Evolutionary conservation across 2,329 filamentous ascomycete species (phyloP).

Genomic region (Xylaria polymorpha): DNA sequence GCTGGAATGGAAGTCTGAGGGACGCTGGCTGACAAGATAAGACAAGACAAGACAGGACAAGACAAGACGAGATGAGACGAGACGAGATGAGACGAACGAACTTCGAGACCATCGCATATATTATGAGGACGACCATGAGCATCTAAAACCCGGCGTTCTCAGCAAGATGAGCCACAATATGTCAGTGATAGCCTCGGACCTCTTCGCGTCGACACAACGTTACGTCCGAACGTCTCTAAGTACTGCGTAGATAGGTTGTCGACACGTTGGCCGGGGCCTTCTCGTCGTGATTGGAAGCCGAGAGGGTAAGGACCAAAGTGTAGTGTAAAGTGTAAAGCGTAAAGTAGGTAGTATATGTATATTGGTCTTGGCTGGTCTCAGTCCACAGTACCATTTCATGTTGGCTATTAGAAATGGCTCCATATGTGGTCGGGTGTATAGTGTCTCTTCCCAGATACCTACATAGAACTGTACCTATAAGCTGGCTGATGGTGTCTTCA

Average conservation of each 20-base stretch:
- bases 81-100: not conserved
- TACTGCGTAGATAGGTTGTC: no score
- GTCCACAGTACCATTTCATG: not conserved
- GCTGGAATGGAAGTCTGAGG: not conserved
- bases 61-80: no score
- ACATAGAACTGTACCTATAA: no score
- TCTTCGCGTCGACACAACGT: not conserved
- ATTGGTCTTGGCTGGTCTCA: not conserved
- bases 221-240: not conserved
- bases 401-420: not conserved
- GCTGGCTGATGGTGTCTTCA: constrained; percentile 10
- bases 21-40: not conserved
- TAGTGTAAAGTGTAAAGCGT: not conserved
- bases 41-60: no score
- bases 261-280: no score
- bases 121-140: not conserved
- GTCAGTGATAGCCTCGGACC: not conserved
- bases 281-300: no score
- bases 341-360: not conserved
- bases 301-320: not conserved
- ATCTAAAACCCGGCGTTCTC: not conserved
- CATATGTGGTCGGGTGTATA: not conserved
- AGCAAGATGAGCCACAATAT: not conserved
- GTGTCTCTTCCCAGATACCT: not conserved
- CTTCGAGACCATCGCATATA: not conserved